Conservation (phyloP, 2,329 filamentous ascomycete genomes). For the Cordyceps pruinosa region DNA sequence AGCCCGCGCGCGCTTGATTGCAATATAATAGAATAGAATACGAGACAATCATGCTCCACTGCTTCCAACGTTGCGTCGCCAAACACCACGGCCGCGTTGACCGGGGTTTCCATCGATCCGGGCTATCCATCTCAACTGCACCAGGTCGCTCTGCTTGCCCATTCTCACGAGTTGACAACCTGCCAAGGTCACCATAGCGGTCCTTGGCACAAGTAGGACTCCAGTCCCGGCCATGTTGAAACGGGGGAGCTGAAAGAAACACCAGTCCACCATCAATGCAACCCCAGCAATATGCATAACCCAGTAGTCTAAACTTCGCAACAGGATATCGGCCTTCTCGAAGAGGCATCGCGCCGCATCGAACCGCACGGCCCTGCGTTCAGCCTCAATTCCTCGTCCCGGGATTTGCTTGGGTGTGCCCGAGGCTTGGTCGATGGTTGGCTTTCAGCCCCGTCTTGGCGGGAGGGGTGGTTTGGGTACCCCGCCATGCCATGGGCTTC, state of each 20-base stretch:
- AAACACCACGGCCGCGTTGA: too few species aligned
- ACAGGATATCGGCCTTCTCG: not conserved
- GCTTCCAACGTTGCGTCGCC: too few species aligned
- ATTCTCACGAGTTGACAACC: not conserved
- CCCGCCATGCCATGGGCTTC: not conserved
- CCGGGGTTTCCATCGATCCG: not conserved
- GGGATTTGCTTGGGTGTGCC: not conserved
- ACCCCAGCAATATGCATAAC: conserved; percentile 4
- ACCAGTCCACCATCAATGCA: conserved; percentile 5
- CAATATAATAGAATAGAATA: too few species aligned
- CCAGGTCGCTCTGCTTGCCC: not conserved
- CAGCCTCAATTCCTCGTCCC: not conserved
- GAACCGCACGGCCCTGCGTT: not conserved
- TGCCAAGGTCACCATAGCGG: not conserved
- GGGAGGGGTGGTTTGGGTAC: not conserved
- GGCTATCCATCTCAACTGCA: not conserved
- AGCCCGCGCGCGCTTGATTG: too few species aligned
- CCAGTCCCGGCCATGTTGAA: not conserved
- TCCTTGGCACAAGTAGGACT: not conserved
- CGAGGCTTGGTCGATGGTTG: not conserved
- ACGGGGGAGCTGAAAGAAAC: conserved; percentile 6
- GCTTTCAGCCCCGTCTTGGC: conserved; percentile 5
- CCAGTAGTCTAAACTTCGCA: not conserved
- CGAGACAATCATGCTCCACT: too few species aligned
- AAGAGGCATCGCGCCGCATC: not conserved